Base-by-base conservation (phyloP, 225 moss, liverwort and hornwort genomes). In the Polytrichum formosum region DNA sequence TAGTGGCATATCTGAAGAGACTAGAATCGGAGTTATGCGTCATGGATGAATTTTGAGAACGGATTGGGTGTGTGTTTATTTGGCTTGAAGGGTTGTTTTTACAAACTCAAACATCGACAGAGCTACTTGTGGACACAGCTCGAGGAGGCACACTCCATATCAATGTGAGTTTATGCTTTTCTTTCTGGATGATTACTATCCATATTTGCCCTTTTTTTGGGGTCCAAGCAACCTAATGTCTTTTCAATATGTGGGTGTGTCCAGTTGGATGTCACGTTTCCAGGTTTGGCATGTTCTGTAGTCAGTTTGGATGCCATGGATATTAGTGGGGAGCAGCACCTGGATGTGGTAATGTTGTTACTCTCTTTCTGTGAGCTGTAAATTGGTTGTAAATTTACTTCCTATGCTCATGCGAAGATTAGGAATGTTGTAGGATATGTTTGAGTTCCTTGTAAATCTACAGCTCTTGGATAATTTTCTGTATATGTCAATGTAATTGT, bases 301-400 rank as follows among this genome's bases (percentile, higher is more conserved):
- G 89, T 97, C 75, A 97, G 97, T 79, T 87, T 97, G 75, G 97
- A 97, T 85, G 97, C 97, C 22, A 97, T 97, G 97, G 97, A 97
- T 75, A 94, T 97, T 77, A 97, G 97, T 74, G 97, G 97, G 69
- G 97, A 97, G 88, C 92, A 92, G 75, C 97, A 97, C 71, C 92
- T 97, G 66, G 97, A 97, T 75, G 97, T 97, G 93, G 95, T 95
- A 35, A 73, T 61, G 89, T 72, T 29, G 53, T 25, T 54, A 28
- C 19, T 73, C 64, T 23, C 55, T 18, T 62, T 21, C 46, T 69
- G 28, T 9, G n/a, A 16, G 46, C 46, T 46, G 46, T 46, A 13
- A 2, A 46, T 46, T 46, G 13, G 46, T 46, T 4, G 46, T 13
- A 16, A 46, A 46, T 46, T 46, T 3, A 46, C 0, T 46, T 46